Base-by-base conservation (phyloP, 352 stramenopile genomes). In the Elongisporangium undulatum region DNA sequence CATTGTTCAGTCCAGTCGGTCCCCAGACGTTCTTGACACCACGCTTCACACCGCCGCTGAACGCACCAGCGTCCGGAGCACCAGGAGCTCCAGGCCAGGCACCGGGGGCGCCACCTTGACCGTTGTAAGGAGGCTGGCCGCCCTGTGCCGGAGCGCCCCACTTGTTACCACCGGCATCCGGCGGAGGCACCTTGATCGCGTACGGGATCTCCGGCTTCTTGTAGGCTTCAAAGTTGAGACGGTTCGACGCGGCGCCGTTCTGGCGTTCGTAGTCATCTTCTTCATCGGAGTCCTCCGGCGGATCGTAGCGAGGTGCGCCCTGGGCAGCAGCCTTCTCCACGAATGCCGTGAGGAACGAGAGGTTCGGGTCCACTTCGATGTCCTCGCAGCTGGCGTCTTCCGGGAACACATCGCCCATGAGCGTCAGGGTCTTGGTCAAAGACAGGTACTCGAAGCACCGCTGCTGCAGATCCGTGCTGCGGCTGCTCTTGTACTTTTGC, bases 361-460 rank as follows among this genome's bases (percentile, higher is more conserved):
- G 79, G 66, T 98, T 97, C 24, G 92, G 78, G 71, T 99, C 97
- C 5, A 98, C 92, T 38, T 98, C 89, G 56, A 99, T 86, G 59
- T 97, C 93, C 57, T 97, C 90, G 54, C 89, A 97, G 67, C 87
- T 97, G 4, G 97, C 96, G 79, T 99, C 97, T 52, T 99, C 95
- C n/a, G 97, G 97, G 56, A 99, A 97, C 3, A 93, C 81, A 45
- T 92, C 92, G 4, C 73, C 77, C 75, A 99, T 93, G 2, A 99
- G 65, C 16, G 74, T 72, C 38, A 95, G 87, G 58, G 95, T 92
- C 60, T 96, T 97, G 41, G 97, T 89, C 38, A 99, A 81, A 6
- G 85, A 87, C 16, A 98, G 78, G 68, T 99, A 99, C 85, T 99
- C 97, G 58, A 99, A 95, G 75, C 97, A 99, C n/a, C 97, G 95